Base-by-base conservation (phyloP, 805 yeast genomes). In the Myxozyma neotropica region DNA sequence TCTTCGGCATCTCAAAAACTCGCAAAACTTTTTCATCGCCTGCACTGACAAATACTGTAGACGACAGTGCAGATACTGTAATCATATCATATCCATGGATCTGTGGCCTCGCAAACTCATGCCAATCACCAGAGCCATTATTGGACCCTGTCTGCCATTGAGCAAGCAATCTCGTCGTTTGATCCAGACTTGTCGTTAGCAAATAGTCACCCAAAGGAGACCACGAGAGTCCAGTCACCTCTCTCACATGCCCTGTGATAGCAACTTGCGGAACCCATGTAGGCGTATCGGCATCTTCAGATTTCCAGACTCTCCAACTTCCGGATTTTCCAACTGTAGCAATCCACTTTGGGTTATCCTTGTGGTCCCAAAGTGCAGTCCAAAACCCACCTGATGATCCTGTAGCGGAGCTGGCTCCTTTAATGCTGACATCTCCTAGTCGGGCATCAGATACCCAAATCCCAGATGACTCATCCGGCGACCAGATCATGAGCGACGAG, bases 41-140 rank as follows among this genome's bases (percentile, higher is more conserved):
- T 15, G 92, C 98, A 55, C 96, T 89, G 2, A 92, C 88, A 75
- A 89, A 93, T 64, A 81, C 77, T 0, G 87, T 78, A 51, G 78
- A 74, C 17, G 81, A 74, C 13, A 94, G 73, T 12, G 87, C 78
- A 39, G 85, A 83, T 6, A 88, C 77, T 66, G 96, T 85, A 39
- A 89, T 80, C 97, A 94, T 91, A 70, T 94, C 98, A 71, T 90
- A 94, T 7, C 99, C 99, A 73, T 94, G 99, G 64, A 94, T 94
- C 73, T 94, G 99, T 0, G 99, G 98, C 67, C 99, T 82, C 1
- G 97, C 89, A 73, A 94, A 86, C 72, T 94, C 99, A 70, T 86
- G 87, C 96, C 97, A 91, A 0, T 85, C 77, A 6, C 65, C 59
- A 1, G 46, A 0, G 65, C 57, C 48, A 78, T 73, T 17, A 55